phyloP scores from a whole-genome alignment of 257 asterid species.

The Nicotiana benthamiana region DNA sequence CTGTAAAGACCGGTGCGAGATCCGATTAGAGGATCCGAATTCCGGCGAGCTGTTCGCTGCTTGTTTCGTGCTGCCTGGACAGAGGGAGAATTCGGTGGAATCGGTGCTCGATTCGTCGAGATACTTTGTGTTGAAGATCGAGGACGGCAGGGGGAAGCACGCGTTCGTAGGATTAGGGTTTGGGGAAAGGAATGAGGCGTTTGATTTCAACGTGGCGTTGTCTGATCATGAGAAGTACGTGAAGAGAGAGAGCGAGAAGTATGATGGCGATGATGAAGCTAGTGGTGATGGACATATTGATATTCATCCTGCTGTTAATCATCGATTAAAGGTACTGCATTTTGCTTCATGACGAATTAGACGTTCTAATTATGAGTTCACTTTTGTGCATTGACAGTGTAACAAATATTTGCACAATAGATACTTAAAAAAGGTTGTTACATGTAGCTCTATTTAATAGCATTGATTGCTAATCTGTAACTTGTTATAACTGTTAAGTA shows the following conservation, averaged over 20 bases:
- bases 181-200: constrained; percentile 81
- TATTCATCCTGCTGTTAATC: constrained; percentile 87
- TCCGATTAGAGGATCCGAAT: constrained; percentile 84
- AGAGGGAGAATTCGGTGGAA: constrained; percentile 79
- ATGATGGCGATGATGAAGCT: constrained; percentile 25
- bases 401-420: too few relatives aligned
- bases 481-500: too few relatives aligned
- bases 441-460: too few relatives aligned
- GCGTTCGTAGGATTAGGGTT: constrained; percentile 87
- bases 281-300: constrained; percentile 48
- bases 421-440: too few relatives aligned
- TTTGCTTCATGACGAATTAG: background rate
- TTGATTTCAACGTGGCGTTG: constrained; percentile 81
- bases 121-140: constrained; percentile 81
- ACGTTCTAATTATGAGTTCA: background rate
- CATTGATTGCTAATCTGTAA: too few relatives aligned
- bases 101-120: constrained; percentile 83
- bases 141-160: constrained; percentile 84
- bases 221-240: constrained; percentile 86
- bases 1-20: constrained; percentile 73
- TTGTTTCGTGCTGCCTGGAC: constrained; percentile 80
- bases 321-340: constrained; percentile 55
- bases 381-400: too few relatives aligned
- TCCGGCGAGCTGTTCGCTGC: constrained; percentile 94
- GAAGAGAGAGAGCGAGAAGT: constrained; percentile 66